Evolutionary conservation across 108 stramenopile genomes (phyloP).

Genomic region (Asterionellopsis glacialis): DNA sequence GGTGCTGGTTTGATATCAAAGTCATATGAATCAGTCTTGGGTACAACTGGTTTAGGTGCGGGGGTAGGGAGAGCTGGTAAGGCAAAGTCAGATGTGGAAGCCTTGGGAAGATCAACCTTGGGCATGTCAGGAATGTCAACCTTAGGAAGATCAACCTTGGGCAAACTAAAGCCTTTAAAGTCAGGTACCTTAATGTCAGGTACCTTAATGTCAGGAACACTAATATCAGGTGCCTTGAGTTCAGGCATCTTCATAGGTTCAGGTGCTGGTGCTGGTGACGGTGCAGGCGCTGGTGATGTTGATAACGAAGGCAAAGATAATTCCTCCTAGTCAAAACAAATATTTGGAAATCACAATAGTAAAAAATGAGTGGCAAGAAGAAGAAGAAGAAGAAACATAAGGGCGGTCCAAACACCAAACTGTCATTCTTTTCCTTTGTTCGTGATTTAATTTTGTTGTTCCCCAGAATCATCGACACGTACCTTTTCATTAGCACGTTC

Average conservation of each 20-base stretch:
- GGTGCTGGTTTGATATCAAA: background rate
- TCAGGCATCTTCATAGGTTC: conserved; percentile 22
- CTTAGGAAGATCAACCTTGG: conserved; percentile 24
- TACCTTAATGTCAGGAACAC: conserved; percentile 34
- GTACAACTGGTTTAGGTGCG: conserved; percentile 6
- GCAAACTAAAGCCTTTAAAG: conserved; percentile 21
- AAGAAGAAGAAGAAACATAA: too few relatives aligned
- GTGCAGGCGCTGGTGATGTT: background rate
- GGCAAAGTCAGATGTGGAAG: background rate
- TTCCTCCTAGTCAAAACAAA: background rate
- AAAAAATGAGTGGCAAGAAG: conserved; percentile 10
- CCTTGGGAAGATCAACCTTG: conserved; percentile 8
- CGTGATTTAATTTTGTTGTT: too few relatives aligned
- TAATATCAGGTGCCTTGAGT: conserved; percentile 22
- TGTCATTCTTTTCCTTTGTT: too few relatives aligned
- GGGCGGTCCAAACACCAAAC: too few relatives aligned
- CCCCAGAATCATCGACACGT: too few relatives aligned
- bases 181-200: conserved; percentile 37
- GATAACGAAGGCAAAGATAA: background rate
- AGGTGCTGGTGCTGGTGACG: background rate
- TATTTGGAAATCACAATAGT: background rate
- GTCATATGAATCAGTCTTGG: background rate
- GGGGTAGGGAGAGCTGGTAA: conserved; percentile 17
- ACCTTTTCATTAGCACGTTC: conserved; percentile 18
- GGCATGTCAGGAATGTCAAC: conserved; percentile 40